These are phyloP conservation scores for Scorias spongiosa DNA, from an alignment of 2,329 filamentous ascomycete species.

Conservation along the genomic window DNA sequence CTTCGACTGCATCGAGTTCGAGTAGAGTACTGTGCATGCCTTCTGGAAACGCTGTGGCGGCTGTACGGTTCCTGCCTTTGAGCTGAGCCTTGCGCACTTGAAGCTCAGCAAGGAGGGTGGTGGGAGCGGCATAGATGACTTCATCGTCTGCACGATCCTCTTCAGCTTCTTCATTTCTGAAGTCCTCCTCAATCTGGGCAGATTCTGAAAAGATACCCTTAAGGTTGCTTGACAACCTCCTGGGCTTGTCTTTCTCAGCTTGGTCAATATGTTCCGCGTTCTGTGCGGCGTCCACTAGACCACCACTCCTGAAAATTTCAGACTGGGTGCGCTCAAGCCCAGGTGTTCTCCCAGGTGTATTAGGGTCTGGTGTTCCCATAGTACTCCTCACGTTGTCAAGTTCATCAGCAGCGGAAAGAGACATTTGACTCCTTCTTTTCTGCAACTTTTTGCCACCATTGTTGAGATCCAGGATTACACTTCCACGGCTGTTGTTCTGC, in stretches of 20 bases:
- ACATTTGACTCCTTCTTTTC: conserved; percentile 20
- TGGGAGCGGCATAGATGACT: conserved; percentile 54
- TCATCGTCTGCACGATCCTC: conserved; percentile 22
- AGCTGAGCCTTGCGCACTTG: conserved; percentile 83
- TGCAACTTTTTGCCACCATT: conserved; percentile 19
- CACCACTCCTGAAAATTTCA: conserved; percentile 7
- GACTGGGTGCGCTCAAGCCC: conserved; percentile 3
- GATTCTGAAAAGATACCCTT: conserved; percentile 14
- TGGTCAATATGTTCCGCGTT: conserved; percentile 21
- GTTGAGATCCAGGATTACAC: conserved; percentile 17
- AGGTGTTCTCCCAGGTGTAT: conserved; percentile 4
- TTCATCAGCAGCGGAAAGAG: conserved; percentile 12
- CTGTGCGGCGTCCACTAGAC: conserved; percentile 13
- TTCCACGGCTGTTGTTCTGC: conserved; percentile 13
- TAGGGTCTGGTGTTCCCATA: conserved; percentile 2
- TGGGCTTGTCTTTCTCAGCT: conserved; percentile 9
- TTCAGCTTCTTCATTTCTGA: conserved; percentile 31
- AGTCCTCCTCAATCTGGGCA: conserved; percentile 28
- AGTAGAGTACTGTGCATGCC: conserved; percentile 86
- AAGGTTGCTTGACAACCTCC: conserved; percentile 5
- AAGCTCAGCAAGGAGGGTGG: conserved; percentile 81
- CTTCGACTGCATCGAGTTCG: conserved; percentile 77
- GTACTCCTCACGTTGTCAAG: conserved; percentile 4
- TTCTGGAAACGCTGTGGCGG: conserved; percentile 47
- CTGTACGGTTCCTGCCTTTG: conserved; percentile 59